Base-by-base conservation (phyloP, 169 alveolate genomes). In the Eimeria sp. region DNA sequence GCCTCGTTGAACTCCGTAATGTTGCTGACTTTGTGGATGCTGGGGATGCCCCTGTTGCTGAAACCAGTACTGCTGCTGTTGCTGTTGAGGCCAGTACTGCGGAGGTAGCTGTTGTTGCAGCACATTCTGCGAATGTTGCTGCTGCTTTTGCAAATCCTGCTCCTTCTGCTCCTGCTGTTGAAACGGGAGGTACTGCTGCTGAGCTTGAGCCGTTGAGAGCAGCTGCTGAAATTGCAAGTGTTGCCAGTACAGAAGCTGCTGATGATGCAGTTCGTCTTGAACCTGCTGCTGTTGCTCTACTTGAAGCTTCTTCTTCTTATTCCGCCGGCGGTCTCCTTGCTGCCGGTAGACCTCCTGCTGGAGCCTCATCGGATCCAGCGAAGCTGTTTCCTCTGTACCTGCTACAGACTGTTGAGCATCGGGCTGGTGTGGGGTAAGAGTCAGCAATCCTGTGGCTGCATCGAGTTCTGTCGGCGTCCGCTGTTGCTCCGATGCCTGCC, bases 261-360 rank as follows among this genome's bases (percentile, higher is more conserved):
- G 54, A 30, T 54, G 92, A 57, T 83, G 91, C 75, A 4, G 75
- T 43, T n/a, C 75, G 5, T 65, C 75, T 16, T 0, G 27, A 27
- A 40, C 58, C 14, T 73, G 84, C 51, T 73, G 54, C 67, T 14
- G 91, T 54, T 27, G 91, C 91, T 83, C 22, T 13, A 10, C 27
- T 6, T 51, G 76, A 18, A 2, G 76, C 51, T 27, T 5, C 91
- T 51, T 54, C 18, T 54, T 25, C 65, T 7, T 40, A 51, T 83
- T 51, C 91, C 25, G 91, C 54, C 43, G 75, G n/a, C n/a, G n/a
- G n/a, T n/a, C n/a, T n/a, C n/a, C n/a, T 34, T 45, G 73, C 91
- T 25, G 75, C 27, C 73, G 75, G 43, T 40, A 75, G 57, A n/a
- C 16, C 75, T 5, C 27, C 34, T 30, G 75, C 57, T 49, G 49